Evolutionary conservation across 164 flowering plant species (phyloP), one percentile per base, ranked within the genome.

Genomic region (Protea cynaroides): DNA sequence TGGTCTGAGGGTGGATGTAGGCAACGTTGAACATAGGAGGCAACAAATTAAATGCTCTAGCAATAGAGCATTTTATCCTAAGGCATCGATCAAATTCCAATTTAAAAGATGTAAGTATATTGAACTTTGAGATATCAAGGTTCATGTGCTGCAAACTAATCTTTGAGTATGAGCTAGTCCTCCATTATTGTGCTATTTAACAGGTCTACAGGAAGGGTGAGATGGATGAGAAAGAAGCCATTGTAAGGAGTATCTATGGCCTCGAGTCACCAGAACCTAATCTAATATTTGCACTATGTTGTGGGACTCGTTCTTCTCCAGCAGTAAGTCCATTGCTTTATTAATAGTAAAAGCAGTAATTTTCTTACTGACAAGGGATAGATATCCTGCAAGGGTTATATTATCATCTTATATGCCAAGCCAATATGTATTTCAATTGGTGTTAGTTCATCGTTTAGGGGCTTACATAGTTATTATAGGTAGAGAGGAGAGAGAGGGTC

Each of bases 301-400:
- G 84, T 60, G 98, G 98, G 50, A 84, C 89, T 37, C 86, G 87
- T 43, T 91, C 97, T 38, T 91, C 97, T 34, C 97, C 98, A 8
- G 94, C 93, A 7, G 98, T 94, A 77, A 81, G 84, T 61, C 14
- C 1, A 40, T 37, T 37, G 4, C 40, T 4, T 37, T 9, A 37
- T 4, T 37, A 37, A n/a, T n/a, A n/a, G n/a, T n/a, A n/a, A n/a
- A n/a, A n/a, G n/a, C n/a, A n/a, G n/a, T n/a, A n/a, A n/a, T n/a
- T n/a, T n/a, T n/a, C n/a, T n/a, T n/a, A n/a, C n/a, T n/a, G n/a
- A n/a, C n/a, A n/a, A n/a, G n/a, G n/a, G n/a, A n/a, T n/a, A n/a
- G n/a, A n/a, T n/a, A n/a, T n/a, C n/a, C n/a, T n/a, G n/a, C n/a
- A n/a, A n/a, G n/a, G n/a, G n/a, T n/a, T n/a, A n/a, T n/a, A n/a